These are phyloP conservation scores for Castanea sativa DNA, from an alignment of 306 rosid genomes.

Conservation along the genomic window DNA sequence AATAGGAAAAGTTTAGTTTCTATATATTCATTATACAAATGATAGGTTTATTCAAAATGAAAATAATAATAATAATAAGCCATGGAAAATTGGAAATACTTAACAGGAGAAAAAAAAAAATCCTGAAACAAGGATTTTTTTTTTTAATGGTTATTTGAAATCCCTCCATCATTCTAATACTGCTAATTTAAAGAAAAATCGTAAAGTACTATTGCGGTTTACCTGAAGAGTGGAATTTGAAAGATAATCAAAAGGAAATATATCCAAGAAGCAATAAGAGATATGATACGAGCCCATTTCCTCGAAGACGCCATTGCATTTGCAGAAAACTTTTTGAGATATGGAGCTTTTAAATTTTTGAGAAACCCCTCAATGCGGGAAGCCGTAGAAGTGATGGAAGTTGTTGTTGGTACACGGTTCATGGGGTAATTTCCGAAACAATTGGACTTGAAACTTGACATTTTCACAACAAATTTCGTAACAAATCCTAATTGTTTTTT, in stretches of 20 bases:
- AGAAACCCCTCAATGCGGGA: neutral
- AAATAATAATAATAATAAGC: neutral
- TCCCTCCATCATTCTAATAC: neutral
- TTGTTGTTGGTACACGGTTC: neutral
- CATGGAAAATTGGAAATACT: neutral
- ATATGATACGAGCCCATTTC: conserved; percentile 55
- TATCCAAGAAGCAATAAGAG: conserved; percentile 44
- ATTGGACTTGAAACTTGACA: neutral
- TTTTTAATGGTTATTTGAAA: neutral
- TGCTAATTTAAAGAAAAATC: neutral
- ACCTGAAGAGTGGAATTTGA: conserved; percentile 95
- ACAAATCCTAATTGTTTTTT: too few species aligned
- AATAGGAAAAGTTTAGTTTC: neutral
- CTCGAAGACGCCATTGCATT: conserved; percentile 69
- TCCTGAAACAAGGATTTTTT: neutral
- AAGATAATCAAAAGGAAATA: conserved; percentile 67
- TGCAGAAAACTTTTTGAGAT: conserved; percentile 5
- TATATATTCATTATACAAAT: neutral
- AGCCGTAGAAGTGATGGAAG: neutral
- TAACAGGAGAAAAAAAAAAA: neutral
- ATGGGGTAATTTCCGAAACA: neutral
- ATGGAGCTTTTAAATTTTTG: neutral
- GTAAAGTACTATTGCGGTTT: neutral
- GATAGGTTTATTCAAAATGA: neutral
- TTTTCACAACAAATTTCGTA: too few species aligned